phyloP scores from a whole-genome alignment of 805 yeast genomes.

The Henningerozyma blattae region DNA sequence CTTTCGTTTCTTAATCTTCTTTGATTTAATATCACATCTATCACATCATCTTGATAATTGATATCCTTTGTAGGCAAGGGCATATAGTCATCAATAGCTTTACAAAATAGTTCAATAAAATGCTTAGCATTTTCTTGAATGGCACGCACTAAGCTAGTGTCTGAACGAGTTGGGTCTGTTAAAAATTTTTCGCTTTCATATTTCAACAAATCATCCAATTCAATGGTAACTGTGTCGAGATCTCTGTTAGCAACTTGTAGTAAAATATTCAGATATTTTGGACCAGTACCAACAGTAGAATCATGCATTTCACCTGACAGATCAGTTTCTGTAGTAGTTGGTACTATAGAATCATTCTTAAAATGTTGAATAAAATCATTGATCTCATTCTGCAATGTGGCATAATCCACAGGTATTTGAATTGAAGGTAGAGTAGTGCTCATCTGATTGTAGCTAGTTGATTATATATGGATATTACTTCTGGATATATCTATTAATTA shows the following conservation, averaged over 20 bases:
- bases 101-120: slow-evolving; percentile 65
- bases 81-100: slow-evolving; percentile 65
- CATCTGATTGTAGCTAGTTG: slow-evolving; percentile 14
- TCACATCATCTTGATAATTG: slow-evolving; percentile 73
- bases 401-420: slow-evolving; percentile 63
- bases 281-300: slow-evolving; percentile 31
- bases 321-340: slow-evolving; percentile 13
- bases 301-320: slow-evolving; percentile 21
- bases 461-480: too few relatives aligned
- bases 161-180: slow-evolving; percentile 8
- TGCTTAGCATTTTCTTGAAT: slow-evolving; percentile 67
- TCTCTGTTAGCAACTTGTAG: slow-evolving; percentile 83
- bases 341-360: slow-evolving; percentile 27
- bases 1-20: slow-evolving; percentile 74
- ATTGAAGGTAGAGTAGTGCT: slow-evolving; percentile 43
- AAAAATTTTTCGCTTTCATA: slow-evolving; percentile 43
- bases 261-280: slow-evolving; percentile 64
- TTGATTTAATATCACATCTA: slow-evolving; percentile 88
- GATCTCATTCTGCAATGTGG: slow-evolving; percentile 43
- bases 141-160: slow-evolving; percentile 19
- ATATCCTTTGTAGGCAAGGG: slow-evolving; percentile 77
- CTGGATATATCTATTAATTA: too few relatives aligned
- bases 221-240: slow-evolving; percentile 51
- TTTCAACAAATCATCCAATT: slow-evolving; percentile 69
- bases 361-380: slow-evolving; percentile 58